Evolutionary conservation across 2,329 filamentous ascomycete genomes (phyloP).

Genomic region (Bipolaris sorokiniana): DNA sequence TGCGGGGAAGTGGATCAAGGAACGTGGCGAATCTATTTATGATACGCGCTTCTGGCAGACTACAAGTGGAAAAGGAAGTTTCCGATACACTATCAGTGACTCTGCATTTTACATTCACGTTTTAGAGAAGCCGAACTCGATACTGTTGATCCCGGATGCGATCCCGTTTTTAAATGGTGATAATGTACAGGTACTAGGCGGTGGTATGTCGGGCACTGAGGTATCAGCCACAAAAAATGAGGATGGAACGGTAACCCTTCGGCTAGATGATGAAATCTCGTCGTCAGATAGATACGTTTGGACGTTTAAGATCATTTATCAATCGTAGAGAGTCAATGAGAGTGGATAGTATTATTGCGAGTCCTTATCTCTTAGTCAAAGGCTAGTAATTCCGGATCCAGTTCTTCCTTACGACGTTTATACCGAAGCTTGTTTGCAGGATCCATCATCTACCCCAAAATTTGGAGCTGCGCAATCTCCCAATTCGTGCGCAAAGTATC

Average conservation of each 20-base stretch:
- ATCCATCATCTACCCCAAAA: too few species aligned
- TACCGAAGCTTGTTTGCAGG: too few species aligned
- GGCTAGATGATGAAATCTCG: background rate
- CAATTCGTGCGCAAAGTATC: too few species aligned
- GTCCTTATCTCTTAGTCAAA: too few species aligned
- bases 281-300: background rate
- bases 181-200: background rate
- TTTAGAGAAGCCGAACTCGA: too few species aligned
- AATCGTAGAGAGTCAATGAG: background rate
- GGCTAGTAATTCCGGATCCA: too few species aligned
- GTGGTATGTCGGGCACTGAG: background rate
- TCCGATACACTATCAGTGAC: background rate
- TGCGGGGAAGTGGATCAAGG: too few species aligned
- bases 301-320: background rate
- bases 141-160: background rate
- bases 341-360: too few species aligned
- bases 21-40: background rate
- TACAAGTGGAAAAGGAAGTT: background rate
- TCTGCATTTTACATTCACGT: background rate
- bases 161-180: background rate
- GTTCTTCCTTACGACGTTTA: too few species aligned
- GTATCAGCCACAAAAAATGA: background rate
- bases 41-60: background rate
- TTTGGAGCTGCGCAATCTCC: too few species aligned
- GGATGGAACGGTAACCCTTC: background rate